phyloP scores from a whole-genome alignment of 306 rosid genomes.

The Rosa rugosa region DNA sequence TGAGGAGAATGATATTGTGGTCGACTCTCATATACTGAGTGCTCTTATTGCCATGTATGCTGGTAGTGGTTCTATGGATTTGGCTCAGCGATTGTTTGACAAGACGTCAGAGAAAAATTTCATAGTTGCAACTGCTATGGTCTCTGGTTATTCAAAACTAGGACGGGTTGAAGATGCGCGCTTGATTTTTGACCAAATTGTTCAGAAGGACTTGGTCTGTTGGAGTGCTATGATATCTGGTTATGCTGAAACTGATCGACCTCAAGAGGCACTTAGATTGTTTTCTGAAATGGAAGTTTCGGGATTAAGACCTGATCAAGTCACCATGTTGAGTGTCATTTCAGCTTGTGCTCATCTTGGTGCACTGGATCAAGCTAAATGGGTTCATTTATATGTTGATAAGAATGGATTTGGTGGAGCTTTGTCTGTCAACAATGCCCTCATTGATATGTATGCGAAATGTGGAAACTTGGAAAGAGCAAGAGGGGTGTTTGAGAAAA shows the following conservation, averaged over 20 bases:
- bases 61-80: conserved; percentile 67
- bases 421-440: conserved; percentile 60
- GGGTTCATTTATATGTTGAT: conserved; percentile 55
- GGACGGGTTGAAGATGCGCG: conserved; percentile 60
- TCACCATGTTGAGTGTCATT: conserved; percentile 73
- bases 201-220: conserved; percentile 64
- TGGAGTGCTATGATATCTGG: conserved; percentile 90
- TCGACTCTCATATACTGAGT: conserved; percentile 51
- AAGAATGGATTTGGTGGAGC: conserved; percentile 57
- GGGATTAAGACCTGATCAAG: conserved; percentile 56
- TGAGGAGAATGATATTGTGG: conserved; percentile 28
- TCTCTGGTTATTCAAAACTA: conserved; percentile 63
- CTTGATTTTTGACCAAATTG: conserved; percentile 58
- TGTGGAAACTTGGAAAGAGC: conserved; percentile 66
- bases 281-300: conserved; percentile 55
- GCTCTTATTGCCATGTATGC: conserved; percentile 73
- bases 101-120: conserved; percentile 44
- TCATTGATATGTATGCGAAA: conserved; percentile 81
- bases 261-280: conserved; percentile 68
- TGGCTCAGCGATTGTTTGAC: conserved; percentile 55
- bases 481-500: conserved; percentile 58
- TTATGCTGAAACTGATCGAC: conserved; percentile 69
- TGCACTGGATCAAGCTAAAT: conserved; percentile 50
- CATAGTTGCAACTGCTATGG: conserved; percentile 73
- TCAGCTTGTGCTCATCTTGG: conserved; percentile 78